Evolutionary conservation across 176 grass and related monocot species (phyloP).

Genomic region (Dendrocalamus sinicus): DNA sequence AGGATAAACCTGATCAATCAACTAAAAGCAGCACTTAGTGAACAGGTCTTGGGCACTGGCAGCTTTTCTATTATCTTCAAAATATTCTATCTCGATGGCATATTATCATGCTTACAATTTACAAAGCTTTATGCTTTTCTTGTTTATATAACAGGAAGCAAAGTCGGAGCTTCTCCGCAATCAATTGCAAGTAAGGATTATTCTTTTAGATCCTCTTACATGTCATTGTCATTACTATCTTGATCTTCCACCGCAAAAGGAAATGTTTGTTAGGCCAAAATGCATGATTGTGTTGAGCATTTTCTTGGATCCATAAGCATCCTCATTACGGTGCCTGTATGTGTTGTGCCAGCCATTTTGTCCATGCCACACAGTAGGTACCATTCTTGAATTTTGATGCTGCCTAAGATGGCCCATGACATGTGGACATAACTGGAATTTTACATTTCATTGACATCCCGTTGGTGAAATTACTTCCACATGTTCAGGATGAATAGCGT

Average conservation of each 20-base stretch:
- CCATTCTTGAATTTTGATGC: slow-evolving; percentile 10
- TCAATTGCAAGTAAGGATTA: slow-evolving; percentile 79
- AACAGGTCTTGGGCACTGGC: slow-evolving; percentile 64
- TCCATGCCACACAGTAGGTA: background rate
- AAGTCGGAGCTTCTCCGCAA: slow-evolving; percentile 61
- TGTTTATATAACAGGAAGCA: slow-evolving; percentile 63
- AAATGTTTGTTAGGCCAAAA: slow-evolving; percentile 11
- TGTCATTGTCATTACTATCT: slow-evolving; percentile 5
- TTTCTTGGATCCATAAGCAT: slow-evolving; percentile 26
- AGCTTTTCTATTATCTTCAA: slow-evolving; percentile 30
- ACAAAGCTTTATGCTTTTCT: slow-evolving; percentile 32
- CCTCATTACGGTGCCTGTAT: slow-evolving; percentile 14
- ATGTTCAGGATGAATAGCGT: slow-evolving; percentile 29
- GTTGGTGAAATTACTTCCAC: slow-evolving; percentile 14
- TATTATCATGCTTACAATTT: slow-evolving; percentile 15
- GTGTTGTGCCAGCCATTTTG: background rate
- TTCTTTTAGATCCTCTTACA: slow-evolving; percentile 25
- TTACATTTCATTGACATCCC: background rate
- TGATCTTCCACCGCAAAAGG: slow-evolving; percentile 25
- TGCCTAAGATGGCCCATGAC: background rate
- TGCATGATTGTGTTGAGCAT: background rate
- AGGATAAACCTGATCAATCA: slow-evolving; percentile 73
- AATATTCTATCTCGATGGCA: slow-evolving; percentile 17
- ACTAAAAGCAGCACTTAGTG: slow-evolving; percentile 72
- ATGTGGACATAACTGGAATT: slow-evolving; percentile 18